Base-by-base conservation (phyloP, 2,329 filamentous ascomycete species). In the Fonsecaea nubica region DNA sequence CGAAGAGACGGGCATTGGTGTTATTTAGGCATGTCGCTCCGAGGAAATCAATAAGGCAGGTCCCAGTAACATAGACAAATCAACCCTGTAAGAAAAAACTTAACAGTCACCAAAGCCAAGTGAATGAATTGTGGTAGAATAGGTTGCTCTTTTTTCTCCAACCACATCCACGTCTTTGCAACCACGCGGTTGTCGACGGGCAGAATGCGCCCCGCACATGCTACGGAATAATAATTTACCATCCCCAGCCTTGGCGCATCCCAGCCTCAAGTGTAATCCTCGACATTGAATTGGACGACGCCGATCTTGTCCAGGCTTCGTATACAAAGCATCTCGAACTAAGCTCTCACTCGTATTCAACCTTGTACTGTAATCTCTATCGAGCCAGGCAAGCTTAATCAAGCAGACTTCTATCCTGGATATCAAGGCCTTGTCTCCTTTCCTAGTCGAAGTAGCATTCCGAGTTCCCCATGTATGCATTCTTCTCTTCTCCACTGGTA, bases 261-360 rank as follows among this genome's bases (percentile, higher is more conserved):
- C 2, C 52, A 55, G 52, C 30, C 33, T 36, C 52, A 25, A 25
- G 25, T 3, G 25, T 25, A 25, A 25, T 12, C 8, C 42, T 48
- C 8, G 10, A 48, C 13, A 12, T 36, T 25, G 42, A 48, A 48
- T 7, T 10, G 18, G 18, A 48, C 5, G 18, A 25, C 21, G 58
- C 25, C 32, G 32, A 61, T 36, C 32, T 38, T 61, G 12, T 35
- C 45, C 45, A 6, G 40, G 10, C 10, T 18, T 61, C 58, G 58
- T 61, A 61, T 53, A 21, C 21, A 61, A 25, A 25, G 1, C 42
- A 21, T 48, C 25, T 50, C 25, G 30, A 50, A 15, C 57, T 48
- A n/a, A 36, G 21, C 58, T 32, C 33, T 33, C n/a, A 32, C 45
- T 60, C 45, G 58, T 60, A 60, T 53, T 60, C n/a, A 38, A 15